Evolutionary conservation across 2,329 filamentous ascomycete species (phyloP).

Genomic region (Leptodontidium sp.): DNA sequence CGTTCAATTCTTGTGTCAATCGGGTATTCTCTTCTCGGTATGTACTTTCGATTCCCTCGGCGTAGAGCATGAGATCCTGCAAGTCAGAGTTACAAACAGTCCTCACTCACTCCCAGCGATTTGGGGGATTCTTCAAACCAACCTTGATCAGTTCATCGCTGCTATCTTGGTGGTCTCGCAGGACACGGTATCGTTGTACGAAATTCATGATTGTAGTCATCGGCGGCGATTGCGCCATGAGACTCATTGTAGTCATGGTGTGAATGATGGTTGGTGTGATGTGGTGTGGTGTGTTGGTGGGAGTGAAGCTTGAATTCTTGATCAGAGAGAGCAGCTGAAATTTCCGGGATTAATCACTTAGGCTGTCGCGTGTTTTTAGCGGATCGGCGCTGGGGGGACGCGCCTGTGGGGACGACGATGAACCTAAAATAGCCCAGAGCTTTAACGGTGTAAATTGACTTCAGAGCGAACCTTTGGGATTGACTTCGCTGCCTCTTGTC

Average conservation of each 20-base stretch:
- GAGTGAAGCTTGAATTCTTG: constrained; percentile 2
- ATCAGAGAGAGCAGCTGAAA: constrained; percentile 2
- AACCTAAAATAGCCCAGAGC: constrained; percentile 10
- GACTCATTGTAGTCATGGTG: constrained; percentile 7
- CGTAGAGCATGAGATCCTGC: constrained; percentile 58
- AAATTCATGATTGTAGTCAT: constrained; percentile 52
- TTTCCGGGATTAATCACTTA: neutral
- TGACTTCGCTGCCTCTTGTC: neutral
- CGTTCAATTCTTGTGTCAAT: constrained; percentile 53
- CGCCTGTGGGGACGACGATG: constrained; percentile 10
- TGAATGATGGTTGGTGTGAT: neutral
- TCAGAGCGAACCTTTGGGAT: neutral
- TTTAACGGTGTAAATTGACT: neutral
- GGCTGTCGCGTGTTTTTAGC: constrained; percentile 16
- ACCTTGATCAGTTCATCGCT: constrained; percentile 59
- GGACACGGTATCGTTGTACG: constrained; percentile 55
- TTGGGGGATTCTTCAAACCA: constrained; percentile 32
- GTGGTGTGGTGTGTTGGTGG: neutral
- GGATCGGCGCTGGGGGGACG: constrained; percentile 14
- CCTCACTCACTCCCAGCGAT: neutral
- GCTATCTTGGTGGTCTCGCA: constrained; percentile 53
- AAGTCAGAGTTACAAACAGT: constrained; percentile 23
- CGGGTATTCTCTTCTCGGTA: constrained; percentile 55
- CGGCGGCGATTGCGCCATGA: constrained; percentile 30
- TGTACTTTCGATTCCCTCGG: constrained; percentile 53